Conservation (phyloP, 495 filamentous ascomycete genomes). For the Mytilinidion resinicola region DNA sequence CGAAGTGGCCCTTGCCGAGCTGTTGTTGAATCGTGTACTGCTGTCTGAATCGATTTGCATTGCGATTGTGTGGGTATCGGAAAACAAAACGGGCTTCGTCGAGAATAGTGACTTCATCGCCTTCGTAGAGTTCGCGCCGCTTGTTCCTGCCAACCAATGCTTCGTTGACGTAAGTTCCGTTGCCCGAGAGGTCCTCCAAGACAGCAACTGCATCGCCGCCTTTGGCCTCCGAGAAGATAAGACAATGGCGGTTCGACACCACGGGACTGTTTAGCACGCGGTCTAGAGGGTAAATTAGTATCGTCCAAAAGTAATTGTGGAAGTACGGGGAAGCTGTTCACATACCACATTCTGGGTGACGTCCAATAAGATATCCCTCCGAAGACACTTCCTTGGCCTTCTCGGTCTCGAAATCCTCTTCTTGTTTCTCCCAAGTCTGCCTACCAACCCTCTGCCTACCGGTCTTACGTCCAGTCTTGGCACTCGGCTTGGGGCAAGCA, state of each 20-base stretch:
- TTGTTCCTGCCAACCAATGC: slow-evolving; percentile 87
- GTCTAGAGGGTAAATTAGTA: slow-evolving; percentile 48
- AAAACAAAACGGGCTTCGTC: slow-evolving; percentile 82
- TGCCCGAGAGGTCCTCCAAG: slow-evolving; percentile 88
- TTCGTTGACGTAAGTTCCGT: slow-evolving; percentile 95
- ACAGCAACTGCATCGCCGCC: slow-evolving; percentile 73
- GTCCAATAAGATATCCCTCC: slow-evolving; percentile 85
- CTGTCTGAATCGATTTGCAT: slow-evolving; percentile 71
- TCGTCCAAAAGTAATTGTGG: background rate
- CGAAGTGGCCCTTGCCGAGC: slow-evolving; percentile 95
- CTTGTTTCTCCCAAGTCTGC: slow-evolving; percentile 43
- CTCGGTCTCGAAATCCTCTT: slow-evolving; percentile 52
- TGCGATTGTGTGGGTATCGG: slow-evolving; percentile 71
- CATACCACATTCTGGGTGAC: slow-evolving; percentile 92
- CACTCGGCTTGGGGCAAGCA: slow-evolving; percentile 52
- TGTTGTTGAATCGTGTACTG: slow-evolving; percentile 80
- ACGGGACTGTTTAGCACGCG: slow-evolving; percentile 69
- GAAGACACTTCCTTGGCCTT: slow-evolving; percentile 53
- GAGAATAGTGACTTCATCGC: slow-evolving; percentile 82
- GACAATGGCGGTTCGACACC: slow-evolving; percentile 92
- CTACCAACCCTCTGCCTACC: slow-evolving; percentile 29
- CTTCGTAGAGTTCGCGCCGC: slow-evolving; percentile 75
- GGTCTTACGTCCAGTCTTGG: slow-evolving; percentile 33
- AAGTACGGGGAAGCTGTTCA: slow-evolving; percentile 21
- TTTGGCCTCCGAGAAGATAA: slow-evolving; percentile 82